These are phyloP conservation scores for Xerocomellus dryophilus DNA, from an alignment of 768 basidiomycete species.

Conservation along the genomic window DNA sequence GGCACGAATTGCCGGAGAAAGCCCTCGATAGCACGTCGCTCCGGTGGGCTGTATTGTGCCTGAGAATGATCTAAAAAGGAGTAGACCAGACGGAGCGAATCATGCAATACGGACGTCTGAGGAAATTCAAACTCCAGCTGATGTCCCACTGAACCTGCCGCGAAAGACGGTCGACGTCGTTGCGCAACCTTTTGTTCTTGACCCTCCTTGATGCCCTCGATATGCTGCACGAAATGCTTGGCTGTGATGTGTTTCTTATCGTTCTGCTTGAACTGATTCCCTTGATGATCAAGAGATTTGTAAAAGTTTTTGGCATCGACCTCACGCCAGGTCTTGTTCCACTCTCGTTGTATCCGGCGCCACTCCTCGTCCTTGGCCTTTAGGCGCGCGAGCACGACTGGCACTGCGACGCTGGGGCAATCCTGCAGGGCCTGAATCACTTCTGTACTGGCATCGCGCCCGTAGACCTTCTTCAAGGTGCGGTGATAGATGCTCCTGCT, in stretches of 20 bases:
- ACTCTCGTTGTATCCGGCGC: constrained; percentile 90
- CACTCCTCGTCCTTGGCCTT: constrained; percentile 97
- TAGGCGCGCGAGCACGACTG: constrained; percentile 84
- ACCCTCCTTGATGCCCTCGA: constrained; percentile 63
- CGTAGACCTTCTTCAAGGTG: constrained; percentile 92
- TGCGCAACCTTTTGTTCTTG: constrained; percentile 44
- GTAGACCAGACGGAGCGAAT: constrained; percentile 86
- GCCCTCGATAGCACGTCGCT: constrained; percentile 79
- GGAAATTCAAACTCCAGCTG: constrained; percentile 80
- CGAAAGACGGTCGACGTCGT: constrained; percentile 36
- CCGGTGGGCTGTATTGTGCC: constrained; percentile 66
- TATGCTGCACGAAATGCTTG: constrained; percentile 77
- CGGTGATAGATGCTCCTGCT: constrained; percentile 88
- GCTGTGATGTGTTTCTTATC: constrained; percentile 92
- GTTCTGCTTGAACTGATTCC: constrained; percentile 89
- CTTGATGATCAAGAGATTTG: constrained; percentile 96
- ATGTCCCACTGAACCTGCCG: constrained; percentile 49
- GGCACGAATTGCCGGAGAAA: constrained; percentile 87
- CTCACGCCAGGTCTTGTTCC: constrained; percentile 96
- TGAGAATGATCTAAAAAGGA: constrained; percentile 88
- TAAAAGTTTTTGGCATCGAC: constrained; percentile 97
- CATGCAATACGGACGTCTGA: constrained; percentile 79
- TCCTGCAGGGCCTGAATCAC: constrained; percentile 88
- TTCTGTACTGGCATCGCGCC: constrained; percentile 70
- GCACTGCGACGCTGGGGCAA: constrained; percentile 84